These are phyloP conservation scores for Penicillium sp. DNA, from an alignment of 2,329 filamentous ascomycete genomes.

Conservation along the genomic window DNA sequence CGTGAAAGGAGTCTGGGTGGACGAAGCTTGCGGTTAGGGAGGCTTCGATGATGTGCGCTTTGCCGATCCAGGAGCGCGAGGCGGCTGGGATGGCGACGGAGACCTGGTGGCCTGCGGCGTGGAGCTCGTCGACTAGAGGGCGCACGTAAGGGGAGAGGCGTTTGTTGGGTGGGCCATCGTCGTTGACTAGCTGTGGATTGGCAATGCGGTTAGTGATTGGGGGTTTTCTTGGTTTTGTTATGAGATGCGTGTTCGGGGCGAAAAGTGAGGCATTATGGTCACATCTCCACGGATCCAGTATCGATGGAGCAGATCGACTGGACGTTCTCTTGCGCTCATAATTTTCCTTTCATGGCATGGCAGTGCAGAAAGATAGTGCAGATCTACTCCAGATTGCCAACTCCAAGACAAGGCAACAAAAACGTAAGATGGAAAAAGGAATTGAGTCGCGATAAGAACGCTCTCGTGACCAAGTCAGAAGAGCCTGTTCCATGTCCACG, in stretches of 20 bases:
- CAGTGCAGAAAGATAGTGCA: background rate
- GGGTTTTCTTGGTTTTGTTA: no score
- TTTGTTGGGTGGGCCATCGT: slow-evolving; percentile 73
- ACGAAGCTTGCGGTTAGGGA: slow-evolving; percentile 79
- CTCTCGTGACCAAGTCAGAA: background rate
- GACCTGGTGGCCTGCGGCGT: slow-evolving; percentile 73
- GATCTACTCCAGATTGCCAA: background rate
- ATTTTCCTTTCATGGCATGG: background rate
- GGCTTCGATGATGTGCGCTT: slow-evolving; percentile 90
- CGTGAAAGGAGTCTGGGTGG: slow-evolving; percentile 57
- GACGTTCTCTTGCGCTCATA: background rate
- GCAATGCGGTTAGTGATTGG: background rate
- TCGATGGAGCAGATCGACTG: background rate
- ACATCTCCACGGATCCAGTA: background rate
- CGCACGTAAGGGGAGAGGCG: slow-evolving; percentile 75
- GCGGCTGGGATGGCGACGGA: slow-evolving; percentile 85
- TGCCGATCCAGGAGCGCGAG: slow-evolving; percentile 93
- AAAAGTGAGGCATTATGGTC: background rate
- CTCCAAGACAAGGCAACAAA: slow-evolving; percentile 8
- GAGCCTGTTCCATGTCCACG: slow-evolving; percentile 17
- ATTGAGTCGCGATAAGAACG: background rate
- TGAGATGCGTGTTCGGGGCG: background rate
- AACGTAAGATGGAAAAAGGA: background rate
- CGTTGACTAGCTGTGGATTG: slow-evolving; percentile 56
- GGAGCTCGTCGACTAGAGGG: slow-evolving; percentile 67